A percentile compares a stretch with the other conserved stretches of the same genome.
phyloP scores from a whole-genome alignment of 129 eudicot species.

The Artemisia argyi region DNA sequence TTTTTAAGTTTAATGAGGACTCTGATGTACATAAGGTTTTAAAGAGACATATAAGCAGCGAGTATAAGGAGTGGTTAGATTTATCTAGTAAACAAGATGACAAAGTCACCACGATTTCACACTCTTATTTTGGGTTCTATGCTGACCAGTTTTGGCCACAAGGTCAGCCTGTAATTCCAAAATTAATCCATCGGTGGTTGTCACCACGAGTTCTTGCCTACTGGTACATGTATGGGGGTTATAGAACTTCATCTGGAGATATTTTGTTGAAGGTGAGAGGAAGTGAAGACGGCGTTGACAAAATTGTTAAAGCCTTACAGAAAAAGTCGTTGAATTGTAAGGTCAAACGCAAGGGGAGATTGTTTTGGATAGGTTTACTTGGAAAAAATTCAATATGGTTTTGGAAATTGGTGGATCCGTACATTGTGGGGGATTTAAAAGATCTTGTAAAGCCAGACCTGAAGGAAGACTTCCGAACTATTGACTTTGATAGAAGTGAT shows the following conservation, averaged over 20 bases:
- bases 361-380: constrained; percentile 85
- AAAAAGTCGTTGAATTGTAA: constrained; percentile 58
- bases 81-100: constrained; percentile 36
- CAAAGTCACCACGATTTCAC: constrained; percentile 51
- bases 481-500: constrained; percentile 37
- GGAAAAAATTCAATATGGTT: constrained; percentile 61
- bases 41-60: constrained; percentile 53
- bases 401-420: constrained; percentile 76
- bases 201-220: constrained; percentile 93
- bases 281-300: constrained; percentile 57
- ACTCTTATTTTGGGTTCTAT: constrained; percentile 71
- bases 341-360: constrained; percentile 60
- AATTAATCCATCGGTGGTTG: constrained; percentile 82
- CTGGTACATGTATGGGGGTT: constrained; percentile 95
- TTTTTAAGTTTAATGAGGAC: constrained; percentile 55
- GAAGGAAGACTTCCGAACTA: constrained; percentile 17
- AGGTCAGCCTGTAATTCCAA: constrained; percentile 65
- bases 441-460: constrained; percentile 46
- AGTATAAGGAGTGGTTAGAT: constrained; percentile 78
- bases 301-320: constrained; percentile 52
- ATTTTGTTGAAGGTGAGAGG: constrained; percentile 84
- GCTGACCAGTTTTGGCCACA: constrained; percentile 84
- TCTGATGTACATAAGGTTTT: constrained; percentile 52
- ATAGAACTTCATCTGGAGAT: constrained; percentile 78
- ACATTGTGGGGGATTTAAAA: constrained; percentile 56